Percentiles rank a stretch among this genome's conserved stretches.
Evolutionary conservation across 1,284 basidiomycete genomes (phyloP).

Genomic region (Ustilago xerochloae): DNA sequence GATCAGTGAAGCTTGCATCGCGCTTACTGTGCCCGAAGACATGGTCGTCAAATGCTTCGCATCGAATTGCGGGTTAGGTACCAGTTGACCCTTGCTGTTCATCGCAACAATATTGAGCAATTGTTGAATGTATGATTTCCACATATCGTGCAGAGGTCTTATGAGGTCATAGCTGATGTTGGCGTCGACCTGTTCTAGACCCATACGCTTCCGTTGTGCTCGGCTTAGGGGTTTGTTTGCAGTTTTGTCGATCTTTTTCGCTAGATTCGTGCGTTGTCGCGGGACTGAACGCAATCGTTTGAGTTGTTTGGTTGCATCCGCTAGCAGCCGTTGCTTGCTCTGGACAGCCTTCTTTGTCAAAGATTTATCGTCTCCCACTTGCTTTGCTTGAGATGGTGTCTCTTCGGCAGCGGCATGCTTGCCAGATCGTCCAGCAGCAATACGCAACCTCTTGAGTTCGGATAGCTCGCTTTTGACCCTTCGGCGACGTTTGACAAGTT

Average conservation of each 20-base stretch:
- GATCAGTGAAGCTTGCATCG: constrained; percentile 41
- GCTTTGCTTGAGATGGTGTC: background rate
- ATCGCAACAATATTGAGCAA: constrained; percentile 42
- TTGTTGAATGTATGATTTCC: constrained; percentile 52
- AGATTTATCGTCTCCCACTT: background rate
- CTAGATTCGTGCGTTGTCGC: constrained; percentile 15
- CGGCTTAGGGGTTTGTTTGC: constrained; percentile 28
- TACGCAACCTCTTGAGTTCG: constrained; percentile 39
- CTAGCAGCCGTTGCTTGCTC: constrained; percentile 30
- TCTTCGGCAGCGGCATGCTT: constrained; percentile 3
- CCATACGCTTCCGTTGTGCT: constrained; percentile 39
- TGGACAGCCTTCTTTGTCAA: constrained; percentile 14
- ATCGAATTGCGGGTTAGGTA: constrained; percentile 39
- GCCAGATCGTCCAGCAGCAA: constrained; percentile 20
- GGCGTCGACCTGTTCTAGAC: constrained; percentile 30
- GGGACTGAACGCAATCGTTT: constrained; percentile 23
- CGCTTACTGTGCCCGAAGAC: constrained; percentile 39
- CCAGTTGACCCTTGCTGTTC: constrained; percentile 30
- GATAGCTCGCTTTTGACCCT: constrained; percentile 44
- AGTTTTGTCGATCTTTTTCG: constrained; percentile 31
- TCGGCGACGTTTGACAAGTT: constrained; percentile 32
- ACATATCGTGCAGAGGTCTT: constrained; percentile 43
- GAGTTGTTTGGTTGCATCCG: constrained; percentile 25
- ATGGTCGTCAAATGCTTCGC: constrained; percentile 20
- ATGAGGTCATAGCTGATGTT: constrained; percentile 40